Base-by-base conservation (phyloP, 129 eudicot genomes). In the Mikania micrantha region DNA sequence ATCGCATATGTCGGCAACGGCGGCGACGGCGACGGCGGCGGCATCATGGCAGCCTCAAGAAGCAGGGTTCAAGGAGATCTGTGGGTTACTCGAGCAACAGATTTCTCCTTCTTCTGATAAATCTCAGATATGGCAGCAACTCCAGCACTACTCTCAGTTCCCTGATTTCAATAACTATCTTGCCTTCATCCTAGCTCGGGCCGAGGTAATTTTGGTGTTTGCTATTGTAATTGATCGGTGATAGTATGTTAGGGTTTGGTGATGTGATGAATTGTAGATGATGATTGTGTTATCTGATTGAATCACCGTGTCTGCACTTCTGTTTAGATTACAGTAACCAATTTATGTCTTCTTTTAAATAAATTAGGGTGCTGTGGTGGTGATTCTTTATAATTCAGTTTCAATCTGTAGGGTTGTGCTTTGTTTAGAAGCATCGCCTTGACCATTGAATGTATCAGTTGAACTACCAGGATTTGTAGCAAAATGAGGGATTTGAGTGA, bases 101-200 rank as follows among this genome's bases (percentile, higher is more conserved):
- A 86, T 93, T 54, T 90, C 96, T 21, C 99, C 96, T 28, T 78
- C 95, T 48, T 80, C 99, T 42, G 95, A 93, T 64, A 89, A 93
- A 78, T 78, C 99, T 66, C 84, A 84, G 84, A 89, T 93, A 71
- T 84, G 85, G 90, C 93, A 89, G 74, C 90, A 84, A 74, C 95
- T 93, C 10, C 88, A 89, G 29, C 99, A 86, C 82, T 89, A 89
- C 75, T 82, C 99, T 28, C 88, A 82, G 76, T 79, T 80, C 58
- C 96, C 99, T 32, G 99, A 93, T 83, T 93, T 93, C 73, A 93
- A 93, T 75, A 93, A 93, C 59, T 89, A 93, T 42, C 99, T 93
- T 36, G 84, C 95, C 44, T 93, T 89, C 73, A 93, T 93, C 64
- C 80, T 93, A 39, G 85, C 99, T 10, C 88, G 82, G 42, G 96